These are phyloP conservation scores for Chytriomyces confervae DNA, from an alignment of 192 early-diverging fungal species.

Conservation along the genomic window DNA sequence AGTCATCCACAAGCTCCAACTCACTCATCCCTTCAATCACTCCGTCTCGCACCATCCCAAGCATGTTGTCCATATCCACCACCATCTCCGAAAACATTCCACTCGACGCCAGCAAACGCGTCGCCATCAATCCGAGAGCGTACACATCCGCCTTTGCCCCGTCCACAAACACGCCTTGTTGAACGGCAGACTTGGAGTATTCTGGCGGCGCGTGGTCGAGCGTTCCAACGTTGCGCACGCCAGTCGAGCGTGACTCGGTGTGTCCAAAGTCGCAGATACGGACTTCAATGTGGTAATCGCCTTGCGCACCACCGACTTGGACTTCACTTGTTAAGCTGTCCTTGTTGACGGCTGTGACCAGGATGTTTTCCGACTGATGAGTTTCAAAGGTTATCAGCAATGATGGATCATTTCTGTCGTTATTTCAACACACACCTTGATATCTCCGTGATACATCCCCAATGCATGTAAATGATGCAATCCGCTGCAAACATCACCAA, in stretches of 20 bases:
- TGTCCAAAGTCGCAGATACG: slow-evolving; percentile 26
- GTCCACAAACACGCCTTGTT: neutral
- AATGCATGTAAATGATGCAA: slow-evolving; percentile 11
- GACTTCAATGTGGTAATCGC: neutral
- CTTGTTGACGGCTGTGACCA: neutral
- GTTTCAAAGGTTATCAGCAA: neutral
- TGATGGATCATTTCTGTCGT: neutral
- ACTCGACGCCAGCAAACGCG: neutral
- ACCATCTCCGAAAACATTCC: slow-evolving; percentile 3
- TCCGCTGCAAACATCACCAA: neutral
- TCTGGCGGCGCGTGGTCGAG: slow-evolving; percentile 15
- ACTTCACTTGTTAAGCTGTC: neutral
- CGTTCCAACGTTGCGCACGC: slow-evolving; percentile 21
- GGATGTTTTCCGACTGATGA: slow-evolving; percentile 4
- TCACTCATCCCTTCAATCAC: neutral
- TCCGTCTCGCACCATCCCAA: neutral
- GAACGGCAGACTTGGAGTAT: neutral
- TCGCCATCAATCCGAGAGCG: slow-evolving; percentile 2
- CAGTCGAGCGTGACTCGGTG: neutral
- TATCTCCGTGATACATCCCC: slow-evolving; percentile 16
- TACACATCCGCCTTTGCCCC: slow-evolving; percentile 24
- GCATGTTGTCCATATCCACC: neutral
- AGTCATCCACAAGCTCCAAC: neutral
- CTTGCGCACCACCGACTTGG: neutral
- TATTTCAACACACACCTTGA: slow-evolving; percentile 2